Base-by-base conservation (phyloP, 2,329 filamentous ascomycete genomes). In the Nigrograna mackinnonii region DNA sequence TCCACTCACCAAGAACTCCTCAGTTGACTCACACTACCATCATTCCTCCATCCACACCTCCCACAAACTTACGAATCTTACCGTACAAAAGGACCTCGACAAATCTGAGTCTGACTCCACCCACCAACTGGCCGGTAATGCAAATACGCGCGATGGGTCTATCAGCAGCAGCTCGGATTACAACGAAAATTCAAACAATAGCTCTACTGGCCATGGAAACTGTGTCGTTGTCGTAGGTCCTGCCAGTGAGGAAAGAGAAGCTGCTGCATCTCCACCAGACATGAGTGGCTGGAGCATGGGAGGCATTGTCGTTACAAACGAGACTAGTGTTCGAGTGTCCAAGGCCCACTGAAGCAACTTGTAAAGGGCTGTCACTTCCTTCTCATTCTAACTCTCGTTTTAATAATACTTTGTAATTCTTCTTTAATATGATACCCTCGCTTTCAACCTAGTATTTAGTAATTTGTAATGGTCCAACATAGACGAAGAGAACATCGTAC, bases 241-340 rank as follows among this genome's bases (percentile, higher is more conserved):
- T 14, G 28, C 18, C 11, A 30, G 33, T 4, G 37, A 36, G 4
- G 22, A 22, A 31, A 4, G 12, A 2, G 20, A 12, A 32, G 20
- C 13, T n/a, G n/a, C n/a, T n/a, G n/a, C n/a, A 24, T 22, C 16
- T 24, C 17, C 24, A 24, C 22, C 32, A 6, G 16, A 33, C 20
- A 16, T 6, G n/a, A 6, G 28, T 32, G 9, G 19, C 28, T 6
- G 22, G 16, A 35, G 30, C 22, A 17, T 39, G 18, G 39, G 39
- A 4, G 36, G 35, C 5, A 52, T 52, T 35, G 28, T 44, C 18
- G 46, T 52, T 20, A 49, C 38, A 18, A 46, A 43, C 35, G 49
- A 52, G 32, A 46, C 22, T 13, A 43, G 32, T 35, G 48, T 51
- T 14, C 24, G 39, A 17, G 34, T 43, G 2, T 33, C 31, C 3